Evolutionary conservation across 495 filamentous ascomycete genomes (phyloP), one percentile per base, ranked within the genome.

Genomic region (Astrothelium macrocarpum): DNA sequence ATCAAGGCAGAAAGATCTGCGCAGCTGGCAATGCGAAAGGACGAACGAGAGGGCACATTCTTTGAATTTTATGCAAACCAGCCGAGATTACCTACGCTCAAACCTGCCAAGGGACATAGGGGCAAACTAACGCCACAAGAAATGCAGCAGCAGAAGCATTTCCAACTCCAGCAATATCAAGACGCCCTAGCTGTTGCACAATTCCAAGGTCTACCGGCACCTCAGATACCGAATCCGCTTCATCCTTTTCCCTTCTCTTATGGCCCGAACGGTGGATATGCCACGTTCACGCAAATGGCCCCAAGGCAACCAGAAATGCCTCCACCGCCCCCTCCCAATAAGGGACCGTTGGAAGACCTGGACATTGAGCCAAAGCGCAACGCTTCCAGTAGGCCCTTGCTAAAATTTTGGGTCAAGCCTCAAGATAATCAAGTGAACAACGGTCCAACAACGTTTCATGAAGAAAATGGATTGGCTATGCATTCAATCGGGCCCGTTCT

Each of bases 311-410:
- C 20, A 11, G 36, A 39, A 49, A 64, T 34, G 20, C 78, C 79
- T 0, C 84, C 89, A 11, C 82, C 90, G 4, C 89, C 89, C 23
- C 89, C 90, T 29, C 85, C 87, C 0, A 84, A 93, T 64, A 96
- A 93, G 71, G 97, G 96, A 72, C 94, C 94, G 0, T 95, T 96
- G 63, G 94, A 98, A 66, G 94, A 98, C 74, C 73, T 97, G 36
- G 88, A 96, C 64, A 76, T 97, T 23, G 78, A 83, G 23, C 85
- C 84, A 2, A 78, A 82, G 56, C 78, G 72, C 12, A 77, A 85
- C 62, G 85, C 80, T 16, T 77, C 78, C 12, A 79, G 80, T 39
- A 82, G 94, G 14, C 94, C 94, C 5, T 73, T 81, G 1, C 75
- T 97, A 60, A 90, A 90, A 64, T 96, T 87, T 72, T 76, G 95